Evolutionary conservation across 805 yeast genomes (phyloP).

Genomic region (Cyberlindnera samutprakarnensis): DNA sequence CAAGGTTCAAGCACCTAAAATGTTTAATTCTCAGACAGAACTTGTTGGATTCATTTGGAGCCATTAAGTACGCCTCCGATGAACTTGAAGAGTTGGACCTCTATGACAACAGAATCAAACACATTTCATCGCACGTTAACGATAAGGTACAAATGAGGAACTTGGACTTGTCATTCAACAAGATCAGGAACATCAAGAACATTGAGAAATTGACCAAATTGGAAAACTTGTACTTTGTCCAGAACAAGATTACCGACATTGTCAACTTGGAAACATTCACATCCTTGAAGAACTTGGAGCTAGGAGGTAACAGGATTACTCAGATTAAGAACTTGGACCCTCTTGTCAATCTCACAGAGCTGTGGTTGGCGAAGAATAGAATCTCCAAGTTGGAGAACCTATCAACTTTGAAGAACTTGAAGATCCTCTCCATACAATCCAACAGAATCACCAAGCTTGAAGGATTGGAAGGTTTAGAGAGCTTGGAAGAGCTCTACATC

Average conservation of each 20-base stretch:
- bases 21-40: conserved; percentile 76
- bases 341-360: conserved; percentile 53
- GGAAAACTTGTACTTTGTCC: conserved; percentile 75
- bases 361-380: conserved; percentile 91
- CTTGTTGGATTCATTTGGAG: conserved; percentile 64
- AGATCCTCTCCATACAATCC: conserved; percentile 81
- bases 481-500: conserved; percentile 79
- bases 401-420: conserved; percentile 48
- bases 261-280: conserved; percentile 52
- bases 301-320: conserved; percentile 81
- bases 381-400: conserved; percentile 62
- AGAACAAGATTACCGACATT: conserved; percentile 73
- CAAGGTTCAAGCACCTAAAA: conserved; percentile 50
- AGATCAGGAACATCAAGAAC: conserved; percentile 78
- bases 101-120: conserved; percentile 87
- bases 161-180: conserved; percentile 85
- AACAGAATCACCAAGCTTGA: conserved; percentile 73
- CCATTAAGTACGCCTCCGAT: conserved; percentile 51
- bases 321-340: conserved; percentile 49
- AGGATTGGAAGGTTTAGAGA: conserved; percentile 64
- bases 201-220: conserved; percentile 54
- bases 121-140: conserved; percentile 65
- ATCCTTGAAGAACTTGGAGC: conserved; percentile 62
- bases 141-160: conserved; percentile 47
- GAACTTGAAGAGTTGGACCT: conserved; percentile 74